Base-by-base conservation (phyloP, 192 early-diverging fungal species). In the Entrophospora sp. region DNA sequence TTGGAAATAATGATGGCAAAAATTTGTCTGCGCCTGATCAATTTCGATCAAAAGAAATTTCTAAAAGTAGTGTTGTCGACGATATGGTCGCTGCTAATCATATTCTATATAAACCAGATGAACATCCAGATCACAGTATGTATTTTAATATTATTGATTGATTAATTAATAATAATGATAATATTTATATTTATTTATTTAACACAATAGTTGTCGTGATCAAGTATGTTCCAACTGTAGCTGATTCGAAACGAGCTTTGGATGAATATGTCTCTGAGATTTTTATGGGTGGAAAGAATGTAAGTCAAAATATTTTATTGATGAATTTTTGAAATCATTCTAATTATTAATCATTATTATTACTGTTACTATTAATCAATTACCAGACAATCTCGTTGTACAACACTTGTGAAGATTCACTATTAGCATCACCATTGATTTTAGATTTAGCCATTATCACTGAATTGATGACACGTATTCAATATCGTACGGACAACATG, bases 41-140 rank as follows among this genome's bases (percentile, higher is more conserved):
- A 87, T 99, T 99, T 87, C 88, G 96, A 46, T 90, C 87, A 74
- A 99, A 99, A 91, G 96, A 99, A 76, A 99, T 99, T 77, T 95
- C 92, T 70, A 99, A 99, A 86, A 89, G 87, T 71, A 95, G 86
- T 74, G 96, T 99, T 42, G 96, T 99, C 57, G 96, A 99, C 75
- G 96, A 99, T 73, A 99, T 99, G 96, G 96, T 99, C 6, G 88
- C 87, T 45, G 86, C 94, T 71, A 99, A 99, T 82, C 69, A 83
- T 63, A 80, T 99, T 53, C 72, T 98, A 60, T 98, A 96, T 85
- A 83, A 84, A 76, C 84, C 88, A 74, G 81, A 76, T 51, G 82
- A 84, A 69, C 82, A 84, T 44, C 82, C 82, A 48, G 80, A 84
- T 61, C 82, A 84, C 59, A 73, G 74, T 65, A 53, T 52, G 4